Evolutionary conservation across 371 early-diverging fungal genomes (phyloP).

Genomic region (Batkoa obscura): DNA sequence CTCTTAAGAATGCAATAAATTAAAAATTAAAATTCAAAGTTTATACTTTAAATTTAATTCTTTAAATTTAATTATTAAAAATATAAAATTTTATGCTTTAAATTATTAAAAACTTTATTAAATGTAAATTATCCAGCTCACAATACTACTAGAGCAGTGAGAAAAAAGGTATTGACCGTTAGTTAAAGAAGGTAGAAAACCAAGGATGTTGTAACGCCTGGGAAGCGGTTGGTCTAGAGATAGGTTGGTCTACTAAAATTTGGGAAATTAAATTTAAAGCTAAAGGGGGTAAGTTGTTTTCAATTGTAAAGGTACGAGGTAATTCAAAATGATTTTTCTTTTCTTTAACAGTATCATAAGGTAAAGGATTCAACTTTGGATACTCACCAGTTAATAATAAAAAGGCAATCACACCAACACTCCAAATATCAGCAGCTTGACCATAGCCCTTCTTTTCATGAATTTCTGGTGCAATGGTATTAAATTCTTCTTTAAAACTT

Average conservation of each 20-base stretch:
- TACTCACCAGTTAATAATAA: background rate
- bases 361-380: background rate
- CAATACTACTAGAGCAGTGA: too few relatives aligned
- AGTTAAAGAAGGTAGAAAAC: background rate
- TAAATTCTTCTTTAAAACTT: background rate
- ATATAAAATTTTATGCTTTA: too few relatives aligned
- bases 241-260: background rate
- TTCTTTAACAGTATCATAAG: background rate
- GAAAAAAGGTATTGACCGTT: too few relatives aligned
- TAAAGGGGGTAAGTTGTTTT: background rate
- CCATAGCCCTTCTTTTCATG: background rate
- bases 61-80: too few relatives aligned
- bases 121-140: too few relatives aligned
- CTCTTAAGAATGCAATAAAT: too few relatives aligned
- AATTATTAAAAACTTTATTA: too few relatives aligned
- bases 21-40: too few relatives aligned
- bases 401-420: background rate
- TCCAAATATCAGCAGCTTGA: background rate
- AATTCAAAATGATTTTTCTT: background rate
- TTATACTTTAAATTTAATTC: too few relatives aligned
- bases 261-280: background rate
- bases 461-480: background rate
- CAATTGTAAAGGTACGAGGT: background rate
- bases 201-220: conserved; percentile 1
- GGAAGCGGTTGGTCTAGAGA: background rate